Evolutionary conservation across 1,284 basidiomycete species (phyloP).

Genomic region (Naganishia liquefaciens): DNA sequence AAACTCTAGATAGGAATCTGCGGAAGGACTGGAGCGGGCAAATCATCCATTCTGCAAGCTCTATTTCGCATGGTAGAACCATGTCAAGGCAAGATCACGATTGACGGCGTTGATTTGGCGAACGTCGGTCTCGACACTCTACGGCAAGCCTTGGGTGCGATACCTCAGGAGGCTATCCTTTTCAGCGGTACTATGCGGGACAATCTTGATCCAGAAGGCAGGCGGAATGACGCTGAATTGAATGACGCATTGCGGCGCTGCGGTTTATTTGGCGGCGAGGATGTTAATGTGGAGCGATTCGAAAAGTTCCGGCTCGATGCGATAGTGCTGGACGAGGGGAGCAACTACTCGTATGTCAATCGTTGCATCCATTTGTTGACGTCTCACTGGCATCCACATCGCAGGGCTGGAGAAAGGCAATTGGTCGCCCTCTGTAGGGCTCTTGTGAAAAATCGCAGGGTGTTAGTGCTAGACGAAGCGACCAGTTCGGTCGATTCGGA

Average conservation of each 20-base stretch:
- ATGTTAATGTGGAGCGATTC: constrained; percentile 36
- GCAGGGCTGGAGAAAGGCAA: constrained; percentile 59
- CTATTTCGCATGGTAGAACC: constrained; percentile 70
- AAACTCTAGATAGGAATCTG: constrained; percentile 62
- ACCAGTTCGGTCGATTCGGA: constrained; percentile 62
- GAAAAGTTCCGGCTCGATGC: constrained; percentile 67
- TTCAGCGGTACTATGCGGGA: constrained; percentile 44
- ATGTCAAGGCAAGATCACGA: constrained; percentile 60
- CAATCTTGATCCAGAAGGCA: constrained; percentile 57
- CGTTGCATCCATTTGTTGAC: constrained; percentile 65
- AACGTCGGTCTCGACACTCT: constrained; percentile 64
- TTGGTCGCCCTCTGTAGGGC: constrained; percentile 67
- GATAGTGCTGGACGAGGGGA: constrained; percentile 42
- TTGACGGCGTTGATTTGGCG: constrained; percentile 63
- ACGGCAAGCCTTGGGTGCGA: constrained; percentile 64
- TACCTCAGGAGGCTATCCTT: constrained; percentile 54
- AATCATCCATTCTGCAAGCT: constrained; percentile 61
- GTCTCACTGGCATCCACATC: constrained; percentile 62
- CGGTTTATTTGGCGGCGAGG: constrained; percentile 55
- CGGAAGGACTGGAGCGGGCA: constrained; percentile 68
- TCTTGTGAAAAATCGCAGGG: constrained; percentile 67
- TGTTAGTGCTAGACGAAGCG: constrained; percentile 64
- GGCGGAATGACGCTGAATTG: constrained; percentile 59
- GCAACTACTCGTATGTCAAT: constrained; percentile 35
- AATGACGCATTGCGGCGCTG: constrained; percentile 60